Base-by-base conservation (phyloP, 441 rosid species). In the Kokia cookei region DNA sequence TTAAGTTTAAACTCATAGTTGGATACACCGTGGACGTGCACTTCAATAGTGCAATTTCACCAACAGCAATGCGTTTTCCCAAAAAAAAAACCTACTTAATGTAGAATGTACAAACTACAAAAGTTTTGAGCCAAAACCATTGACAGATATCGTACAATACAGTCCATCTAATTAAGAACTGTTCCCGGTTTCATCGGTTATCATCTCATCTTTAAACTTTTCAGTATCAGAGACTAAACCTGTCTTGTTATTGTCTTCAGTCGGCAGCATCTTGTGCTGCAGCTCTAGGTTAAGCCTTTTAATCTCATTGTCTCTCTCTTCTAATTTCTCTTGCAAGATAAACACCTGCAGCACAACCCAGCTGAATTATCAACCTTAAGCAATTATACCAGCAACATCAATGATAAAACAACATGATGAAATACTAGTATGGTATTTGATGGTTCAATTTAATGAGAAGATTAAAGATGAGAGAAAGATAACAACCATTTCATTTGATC, bases 401-500 rank as follows among this genome's bases (percentile, higher is more conserved):
- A 14, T 37, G 29, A 54, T 7, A 62, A 51, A 35, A 15, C 60
- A 8, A 48, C 48, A 45, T 48, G 43, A 40, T 15, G 11, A 48
- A 67, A 50, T 15, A 67, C 58, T 48, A 50, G 7, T 24, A 43
- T 32, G 45, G 19, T 13, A 6, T 24, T 9, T 54, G 48, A 69
- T 13, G 50, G 13, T 54, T 63, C 7, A 37, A 14, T 26, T 12
- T 17, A n/a, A 50, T 35, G 48, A 70, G 69, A 22, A 65, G 61
- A 73, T 51, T 29, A 65, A 65, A 60, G 60, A 32, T 35, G 14
- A 69, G 74, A 68, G 37, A 73, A 26, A 32, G 71, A 74, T 55
- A 9, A 53, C 43, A 58, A 95, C 98, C 94, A 80, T 87, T 84
- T 91, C 99, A 81, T 90, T 93, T 60, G 98, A 92, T 82, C 90